These are phyloP conservation scores for Fusarium floridanum DNA, from an alignment of 2,329 filamentous ascomycete genomes.

Conservation along the genomic window DNA sequence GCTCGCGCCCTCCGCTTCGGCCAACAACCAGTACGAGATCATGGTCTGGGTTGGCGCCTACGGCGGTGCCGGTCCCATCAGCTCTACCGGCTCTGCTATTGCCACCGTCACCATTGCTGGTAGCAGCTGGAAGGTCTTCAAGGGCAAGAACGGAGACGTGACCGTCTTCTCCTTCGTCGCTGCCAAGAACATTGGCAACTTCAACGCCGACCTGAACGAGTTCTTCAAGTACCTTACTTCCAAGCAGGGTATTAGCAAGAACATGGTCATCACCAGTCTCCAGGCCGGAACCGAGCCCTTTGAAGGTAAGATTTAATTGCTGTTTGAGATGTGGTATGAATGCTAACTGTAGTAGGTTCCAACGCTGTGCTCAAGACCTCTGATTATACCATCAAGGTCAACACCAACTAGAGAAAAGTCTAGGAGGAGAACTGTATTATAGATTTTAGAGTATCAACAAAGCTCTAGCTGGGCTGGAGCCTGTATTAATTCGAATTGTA, in stretches of 20 bases:
- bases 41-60: slow-evolving; percentile 73
- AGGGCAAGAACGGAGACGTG: slow-evolving; percentile 67
- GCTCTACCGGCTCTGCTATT: slow-evolving; percentile 17
- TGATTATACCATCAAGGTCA: slow-evolving; percentile 22
- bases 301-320: slow-evolving; percentile 51
- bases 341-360: slow-evolving; percentile 12
- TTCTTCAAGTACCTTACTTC: slow-evolving; percentile 68
- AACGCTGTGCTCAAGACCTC: slow-evolving; percentile 26
- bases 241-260: slow-evolving; percentile 54
- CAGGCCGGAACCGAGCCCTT: slow-evolving; percentile 67
- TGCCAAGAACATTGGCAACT: slow-evolving; percentile 59
- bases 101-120: slow-evolving; percentile 65
- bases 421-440: not conserved
- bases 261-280: slow-evolving; percentile 32
- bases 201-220: slow-evolving; percentile 66
- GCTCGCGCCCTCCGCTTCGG: slow-evolving; percentile 61
- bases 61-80: slow-evolving; percentile 69
- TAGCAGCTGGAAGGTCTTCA: slow-evolving; percentile 67
- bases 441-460: not conserved
- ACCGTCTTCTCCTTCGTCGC: slow-evolving; percentile 69
- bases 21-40: slow-evolving; percentile 67
- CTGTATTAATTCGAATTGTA: not conserved
- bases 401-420: not conserved
- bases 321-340: not conserved
- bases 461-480: not conserved